These are phyloP conservation scores for Candida gorgasii DNA, from an alignment of 805 yeast species.

Conservation along the genomic window DNA sequence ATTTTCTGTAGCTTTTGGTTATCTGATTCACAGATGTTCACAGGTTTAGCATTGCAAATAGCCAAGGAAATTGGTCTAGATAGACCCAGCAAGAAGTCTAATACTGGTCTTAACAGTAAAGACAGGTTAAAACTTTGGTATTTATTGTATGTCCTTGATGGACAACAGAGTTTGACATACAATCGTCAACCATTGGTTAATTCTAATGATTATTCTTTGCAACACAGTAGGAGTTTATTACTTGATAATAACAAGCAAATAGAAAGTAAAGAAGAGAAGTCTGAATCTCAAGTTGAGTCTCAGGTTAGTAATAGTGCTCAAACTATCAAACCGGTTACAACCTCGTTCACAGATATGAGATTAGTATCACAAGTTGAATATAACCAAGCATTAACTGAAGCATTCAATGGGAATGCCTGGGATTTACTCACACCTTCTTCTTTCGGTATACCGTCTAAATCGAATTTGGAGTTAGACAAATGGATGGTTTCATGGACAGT, in stretches of 20 bases:
- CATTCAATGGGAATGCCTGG: slow-evolving; percentile 62
- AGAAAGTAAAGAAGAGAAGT: slow-evolving; percentile 1
- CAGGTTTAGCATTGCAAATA: slow-evolving; percentile 66
- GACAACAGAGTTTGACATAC: slow-evolving; percentile 64
- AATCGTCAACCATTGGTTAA: slow-evolving; percentile 59
- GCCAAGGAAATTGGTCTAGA: slow-evolving; percentile 56
- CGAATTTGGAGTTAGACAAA: slow-evolving; percentile 65
- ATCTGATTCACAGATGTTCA: slow-evolving; percentile 62
- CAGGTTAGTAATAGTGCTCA: too few relatives aligned
- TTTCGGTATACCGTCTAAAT: slow-evolving; percentile 67
- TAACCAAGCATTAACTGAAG: slow-evolving; percentile 61
- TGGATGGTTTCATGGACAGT: slow-evolving; percentile 87
- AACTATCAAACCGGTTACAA: too few relatives aligned
- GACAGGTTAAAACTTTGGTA: slow-evolving; percentile 66
- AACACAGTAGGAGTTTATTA: slow-evolving; percentile 42
- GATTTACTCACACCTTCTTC: slow-evolving; percentile 57
- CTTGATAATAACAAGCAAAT: slow-evolving; percentile 13
- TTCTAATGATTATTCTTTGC: slow-evolving; percentile 45
- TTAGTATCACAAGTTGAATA: slow-evolving; percentile 68
- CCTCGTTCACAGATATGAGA: slow-evolving; percentile 48
- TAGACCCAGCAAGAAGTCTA: slow-evolving; percentile 21
- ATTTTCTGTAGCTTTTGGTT: slow-evolving; percentile 71
- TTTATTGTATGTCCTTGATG: slow-evolving; percentile 62
- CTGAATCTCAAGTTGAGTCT: slow-evolving; percentile 3
- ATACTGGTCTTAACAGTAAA: slow-evolving; percentile 20